Base-by-base conservation (phyloP, 139 green algal genomes). In the Micractinium conductrix region DNA sequence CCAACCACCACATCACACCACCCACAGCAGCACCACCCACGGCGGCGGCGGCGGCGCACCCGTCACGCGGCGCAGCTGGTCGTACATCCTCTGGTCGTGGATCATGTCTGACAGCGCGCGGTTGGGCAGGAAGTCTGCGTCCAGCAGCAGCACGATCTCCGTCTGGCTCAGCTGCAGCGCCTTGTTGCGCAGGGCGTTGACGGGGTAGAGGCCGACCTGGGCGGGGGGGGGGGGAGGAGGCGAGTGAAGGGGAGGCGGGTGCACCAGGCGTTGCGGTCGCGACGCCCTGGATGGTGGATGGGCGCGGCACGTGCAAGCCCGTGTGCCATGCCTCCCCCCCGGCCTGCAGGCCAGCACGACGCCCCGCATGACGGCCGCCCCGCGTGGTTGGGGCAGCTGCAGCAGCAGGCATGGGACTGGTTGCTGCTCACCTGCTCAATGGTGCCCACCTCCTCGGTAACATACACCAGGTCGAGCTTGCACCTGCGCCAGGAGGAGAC, bases 141-240 rank as follows among this genome's bases (percentile, higher is more conserved):
- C 87, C 37, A 91, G 65, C 28, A 90, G 73, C 67, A 91, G 58
- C 53, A 91, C 79, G 16, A 80, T 50, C 53, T 88, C 84, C 1
- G 84, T 88, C 67, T 80, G 69, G 37, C 65, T 72, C 43, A 87
- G 62, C 73, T 70, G 44, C n/a, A 91, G 80, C 45, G 87, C 87
- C 30, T 71, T 78, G 79, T 91, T 91, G 76, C 87, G 83, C 68
- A 89, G 50, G 16, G 84, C 78, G 69, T 90, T 90, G 75, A 90
- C 53, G 28, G 87, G 87, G 78, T 90, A 90, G 12, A 90, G 69
- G 2, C 78, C 78, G 37, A 87, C n/a, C n/a, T n/a, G n/a, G n/a
- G n/a, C n/a, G n/a, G n/a, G n/a, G n/a, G n/a, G n/a, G n/a, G n/a
- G n/a, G n/a, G n/a, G n/a, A n/a, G n/a, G n/a, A n/a, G n/a, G n/a